Conservation (phyloP, 1,284 basidiomycete genomes). For the Ganoderma lingzhi region DNA sequence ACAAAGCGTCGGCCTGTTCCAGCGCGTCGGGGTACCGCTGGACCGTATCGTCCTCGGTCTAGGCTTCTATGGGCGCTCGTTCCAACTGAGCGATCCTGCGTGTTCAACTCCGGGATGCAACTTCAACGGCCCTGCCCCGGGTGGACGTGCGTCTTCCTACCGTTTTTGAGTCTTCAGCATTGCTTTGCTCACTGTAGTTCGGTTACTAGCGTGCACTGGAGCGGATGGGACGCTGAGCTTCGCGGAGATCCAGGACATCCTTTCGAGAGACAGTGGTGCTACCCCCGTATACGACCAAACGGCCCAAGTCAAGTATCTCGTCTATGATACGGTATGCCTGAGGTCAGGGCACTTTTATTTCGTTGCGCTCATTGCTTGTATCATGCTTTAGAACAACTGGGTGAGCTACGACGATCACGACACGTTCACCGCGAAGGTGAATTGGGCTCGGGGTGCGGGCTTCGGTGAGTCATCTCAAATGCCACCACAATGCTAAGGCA, state of each 20-base stretch:
- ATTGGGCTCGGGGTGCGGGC: conserved; percentile 7
- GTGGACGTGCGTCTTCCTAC: background rate
- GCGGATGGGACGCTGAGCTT: conserved; percentile 24
- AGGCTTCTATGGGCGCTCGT: conserved; percentile 31
- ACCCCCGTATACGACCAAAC: background rate
- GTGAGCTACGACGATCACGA: conserved; percentile 29
- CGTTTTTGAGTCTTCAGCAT: background rate
- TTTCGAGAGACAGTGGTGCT: background rate
- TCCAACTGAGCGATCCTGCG: conserved; percentile 10
- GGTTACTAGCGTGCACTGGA: conserved; percentile 20
- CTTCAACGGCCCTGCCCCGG: conserved; percentile 20
- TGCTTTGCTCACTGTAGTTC: background rate
- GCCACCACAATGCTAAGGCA: background rate
- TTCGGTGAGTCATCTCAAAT: background rate
- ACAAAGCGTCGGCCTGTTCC: conserved; percentile 28
- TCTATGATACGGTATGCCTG: background rate
- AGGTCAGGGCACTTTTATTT: background rate
- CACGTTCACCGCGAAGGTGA: conserved; percentile 22
- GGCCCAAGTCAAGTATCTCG: background rate
- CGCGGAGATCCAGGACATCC: conserved; percentile 22
- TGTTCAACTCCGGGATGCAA: conserved; percentile 21
- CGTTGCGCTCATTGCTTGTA: background rate
- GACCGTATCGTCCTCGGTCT: conserved; percentile 23
- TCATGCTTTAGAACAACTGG: conserved; percentile 14
- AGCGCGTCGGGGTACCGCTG: conserved; percentile 26